Percentiles rank a stretch among this genome's conserved stretches.
Evolutionary conservation across 2,329 filamentous ascomycete genomes (phyloP).

Genomic region (Coniochaeta sp.): DNA sequence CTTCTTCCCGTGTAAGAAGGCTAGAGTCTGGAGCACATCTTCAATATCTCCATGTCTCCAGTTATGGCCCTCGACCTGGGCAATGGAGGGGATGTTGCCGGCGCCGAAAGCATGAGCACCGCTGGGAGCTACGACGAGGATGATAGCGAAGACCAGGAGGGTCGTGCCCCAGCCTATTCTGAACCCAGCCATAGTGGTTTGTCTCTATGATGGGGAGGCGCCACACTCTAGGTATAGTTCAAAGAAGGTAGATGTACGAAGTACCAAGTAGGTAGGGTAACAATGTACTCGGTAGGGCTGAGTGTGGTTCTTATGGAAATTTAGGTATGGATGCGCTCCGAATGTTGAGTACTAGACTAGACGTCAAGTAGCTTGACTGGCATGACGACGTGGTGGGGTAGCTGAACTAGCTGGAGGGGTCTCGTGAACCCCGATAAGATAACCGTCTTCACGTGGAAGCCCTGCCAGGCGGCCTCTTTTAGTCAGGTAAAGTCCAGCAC

Average conservation of each 20-base stretch:
- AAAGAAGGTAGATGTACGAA: neutral
- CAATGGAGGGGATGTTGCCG: conserved; percentile 64
- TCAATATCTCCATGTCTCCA: conserved; percentile 74
- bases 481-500: too few relatives aligned
- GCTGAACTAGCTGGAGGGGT: neutral
- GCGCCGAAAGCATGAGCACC: conserved; percentile 58
- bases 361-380: too few relatives aligned
- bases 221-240: neutral
- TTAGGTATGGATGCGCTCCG: neutral
- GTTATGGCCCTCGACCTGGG: conserved; percentile 59
- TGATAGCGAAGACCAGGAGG: conserved; percentile 44
- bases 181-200: conserved; percentile 41
- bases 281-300: neutral
- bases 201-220: too few relatives aligned
- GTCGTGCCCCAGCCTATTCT: conserved; percentile 39
- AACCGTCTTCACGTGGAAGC: neutral
- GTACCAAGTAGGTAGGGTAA: neutral
- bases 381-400: neutral
- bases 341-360: too few relatives aligned
- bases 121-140: conserved; percentile 50
- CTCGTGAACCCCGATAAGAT: too few relatives aligned
- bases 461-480: neutral
- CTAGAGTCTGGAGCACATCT: conserved; percentile 71
- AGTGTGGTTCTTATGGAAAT: neutral
- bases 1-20: conserved; percentile 74